A percentile compares a stretch with the other conserved stretches of the same genome.
phyloP scores from a whole-genome alignment of 108 stramenopile species.

The Skeletonema marinoi region DNA sequence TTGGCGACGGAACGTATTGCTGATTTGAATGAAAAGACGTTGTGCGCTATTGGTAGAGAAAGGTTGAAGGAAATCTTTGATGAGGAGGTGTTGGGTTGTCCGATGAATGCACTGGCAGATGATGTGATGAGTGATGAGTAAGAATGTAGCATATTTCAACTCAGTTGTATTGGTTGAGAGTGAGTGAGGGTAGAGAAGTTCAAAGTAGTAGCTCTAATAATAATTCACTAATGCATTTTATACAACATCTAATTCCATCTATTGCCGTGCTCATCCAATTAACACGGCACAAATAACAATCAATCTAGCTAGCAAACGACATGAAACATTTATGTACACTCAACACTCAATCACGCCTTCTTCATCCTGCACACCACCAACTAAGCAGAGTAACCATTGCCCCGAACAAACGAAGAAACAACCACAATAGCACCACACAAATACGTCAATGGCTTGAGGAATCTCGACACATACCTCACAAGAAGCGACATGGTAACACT shows the following conservation, averaged over 20 bases:
- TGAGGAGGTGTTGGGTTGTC: constrained; percentile 22
- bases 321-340: background rate
- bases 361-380: background rate
- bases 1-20: constrained; percentile 61
- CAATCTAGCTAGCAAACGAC: background rate
- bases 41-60: constrained; percentile 39
- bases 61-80: constrained; percentile 44
- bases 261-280: background rate
- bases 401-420: background rate
- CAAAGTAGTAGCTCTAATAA: background rate
- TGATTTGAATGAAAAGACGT: constrained; percentile 53
- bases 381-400: background rate
- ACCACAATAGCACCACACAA: background rate
- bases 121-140: background rate
- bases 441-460: background rate
- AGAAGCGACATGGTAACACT: background rate
- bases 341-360: background rate
- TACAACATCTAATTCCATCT: background rate
- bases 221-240: background rate
- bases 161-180: background rate
- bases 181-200: background rate
- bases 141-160: no score
- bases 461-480: background rate
- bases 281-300: background rate
- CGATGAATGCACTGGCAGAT: background rate